Evolutionary conservation across 176 grass and related monocot genomes (phyloP), one percentile per base, ranked within the genome.

Genomic region (Avena insularis): DNA sequence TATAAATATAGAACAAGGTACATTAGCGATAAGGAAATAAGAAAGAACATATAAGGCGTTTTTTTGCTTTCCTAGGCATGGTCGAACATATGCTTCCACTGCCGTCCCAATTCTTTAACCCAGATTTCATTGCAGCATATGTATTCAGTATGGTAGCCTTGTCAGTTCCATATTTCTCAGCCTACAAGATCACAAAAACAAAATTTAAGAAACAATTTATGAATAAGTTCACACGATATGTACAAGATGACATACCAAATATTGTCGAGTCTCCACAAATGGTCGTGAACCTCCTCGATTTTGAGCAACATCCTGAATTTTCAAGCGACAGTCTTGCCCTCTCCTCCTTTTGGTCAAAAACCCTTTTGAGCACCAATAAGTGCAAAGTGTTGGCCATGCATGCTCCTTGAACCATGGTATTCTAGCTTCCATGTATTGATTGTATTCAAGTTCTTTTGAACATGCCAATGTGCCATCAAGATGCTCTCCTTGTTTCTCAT

Each of bases 81-180:
- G 12, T 65, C 9, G 62, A 14, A 2, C 12, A 4, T 0, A 6
- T 31, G 25, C 25, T 31, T 3, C 62, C 62, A 65, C 12, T 65
- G 25, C 62, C 62, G 23, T 65, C 62, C 62, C 62, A 65, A 65
- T 75, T 83, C 56, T 72, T 73, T 1, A 83, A 47, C 16, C 53
- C 53, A 12, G 13, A 46, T 16, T 83, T 83, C 68, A 83, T 83
- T 46, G 45, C 53, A 71, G 50, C 80, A 83, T 48, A 83, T 47
- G 82, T 84, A 71, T 75, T 61, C 3, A 74, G 3, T 5, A 9
- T 84, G 17, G 69, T 21, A 61, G 55, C 82, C 9, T 60, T 84
- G 9, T 74, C 35, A 6, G 14, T 54, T 15, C 82, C 82, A 60
- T 12, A 84, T 74, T 74, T 84, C 53, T 74, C 10, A 74, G 25